Evolutionary conservation across 768 basidiomycete genomes (phyloP).

Genomic region (Mrakia blollopis): DNA sequence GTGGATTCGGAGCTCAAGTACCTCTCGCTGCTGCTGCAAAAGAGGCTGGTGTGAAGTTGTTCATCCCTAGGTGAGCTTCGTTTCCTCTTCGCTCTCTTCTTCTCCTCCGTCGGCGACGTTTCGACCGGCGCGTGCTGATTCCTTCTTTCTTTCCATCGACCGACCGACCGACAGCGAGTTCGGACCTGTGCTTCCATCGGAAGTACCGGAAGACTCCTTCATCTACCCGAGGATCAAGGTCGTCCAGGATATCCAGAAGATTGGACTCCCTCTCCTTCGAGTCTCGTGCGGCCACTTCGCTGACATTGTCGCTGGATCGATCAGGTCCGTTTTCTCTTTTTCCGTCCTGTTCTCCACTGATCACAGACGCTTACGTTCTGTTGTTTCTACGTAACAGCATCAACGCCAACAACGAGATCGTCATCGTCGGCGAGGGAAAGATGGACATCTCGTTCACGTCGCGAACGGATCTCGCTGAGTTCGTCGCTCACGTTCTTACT

Average conservation of each 20-base stretch:
- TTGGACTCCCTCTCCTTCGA: background rate
- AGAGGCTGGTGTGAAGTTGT: background rate
- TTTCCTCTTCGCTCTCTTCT: background rate
- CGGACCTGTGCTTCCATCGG: background rate
- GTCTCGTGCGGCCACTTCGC: background rate
- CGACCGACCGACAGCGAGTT: background rate
- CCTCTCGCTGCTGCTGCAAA: background rate
- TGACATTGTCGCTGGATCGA: background rate
- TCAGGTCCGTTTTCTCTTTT: background rate
- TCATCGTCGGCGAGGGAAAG: background rate
- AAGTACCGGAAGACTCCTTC: background rate
- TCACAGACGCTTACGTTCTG: too few relatives aligned
- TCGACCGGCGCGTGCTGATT: background rate
- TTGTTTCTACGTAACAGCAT: background rate
- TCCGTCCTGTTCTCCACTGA: background rate
- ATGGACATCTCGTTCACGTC: background rate
- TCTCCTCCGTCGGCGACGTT: constrained; percentile 9
- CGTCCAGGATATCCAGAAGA: background rate
- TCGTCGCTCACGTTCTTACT: background rate
- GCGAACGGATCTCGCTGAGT: background rate
- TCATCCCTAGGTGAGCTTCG: background rate
- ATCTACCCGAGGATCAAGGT: background rate
- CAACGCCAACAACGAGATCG: background rate
- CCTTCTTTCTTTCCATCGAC: background rate
- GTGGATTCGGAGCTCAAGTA: background rate